A percentile compares a stretch with the other conserved stretches of the same genome.
Evolutionary conservation across 129 eudicot species (phyloP).

Genomic region (Flaveria ramosissima): DNA sequence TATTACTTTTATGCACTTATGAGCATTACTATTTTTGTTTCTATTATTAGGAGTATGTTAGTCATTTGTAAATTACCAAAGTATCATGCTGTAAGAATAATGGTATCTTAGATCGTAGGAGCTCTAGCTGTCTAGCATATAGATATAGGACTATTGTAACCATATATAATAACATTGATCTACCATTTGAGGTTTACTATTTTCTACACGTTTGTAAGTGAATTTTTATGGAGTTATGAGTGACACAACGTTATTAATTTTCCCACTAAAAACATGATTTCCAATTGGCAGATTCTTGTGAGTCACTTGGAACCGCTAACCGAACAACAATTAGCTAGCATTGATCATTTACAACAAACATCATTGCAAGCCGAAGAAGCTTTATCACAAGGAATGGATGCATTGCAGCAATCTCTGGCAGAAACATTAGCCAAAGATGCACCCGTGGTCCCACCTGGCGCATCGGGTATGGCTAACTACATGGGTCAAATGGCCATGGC

Average conservation of each 20-base stretch:
- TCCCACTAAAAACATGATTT: constrained; percentile 8
- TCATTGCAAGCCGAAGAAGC: constrained; percentile 98
- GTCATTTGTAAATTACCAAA: background rate
- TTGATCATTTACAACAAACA: constrained; percentile 69
- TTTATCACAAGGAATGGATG: constrained; percentile 96
- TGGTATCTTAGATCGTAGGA: background rate
- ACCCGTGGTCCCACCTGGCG: constrained; percentile 56
- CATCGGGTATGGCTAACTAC: constrained; percentile 83
- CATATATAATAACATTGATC: background rate
- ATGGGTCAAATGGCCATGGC: constrained; percentile 99
- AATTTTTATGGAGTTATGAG: background rate
- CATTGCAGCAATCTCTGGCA: constrained; percentile 84
- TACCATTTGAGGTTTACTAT: background rate
- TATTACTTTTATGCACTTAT: background rate
- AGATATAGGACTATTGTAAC: background rate
- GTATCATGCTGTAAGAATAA: background rate
- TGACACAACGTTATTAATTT: background rate
- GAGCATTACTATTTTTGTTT: background rate
- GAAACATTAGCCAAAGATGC: constrained; percentile 74
- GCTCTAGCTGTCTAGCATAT: background rate
- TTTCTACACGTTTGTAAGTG: background rate
- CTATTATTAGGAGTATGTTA: background rate
- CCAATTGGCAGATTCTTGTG: constrained; percentile 71
- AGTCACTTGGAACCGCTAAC: constrained; percentile 90
- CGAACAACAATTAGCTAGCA: constrained; percentile 78